Evolutionary conservation across 2,329 filamentous ascomycete species (phyloP), one percentile per base, ranked within the genome.

Genomic region (Talaromyces albobiverticillius): DNA sequence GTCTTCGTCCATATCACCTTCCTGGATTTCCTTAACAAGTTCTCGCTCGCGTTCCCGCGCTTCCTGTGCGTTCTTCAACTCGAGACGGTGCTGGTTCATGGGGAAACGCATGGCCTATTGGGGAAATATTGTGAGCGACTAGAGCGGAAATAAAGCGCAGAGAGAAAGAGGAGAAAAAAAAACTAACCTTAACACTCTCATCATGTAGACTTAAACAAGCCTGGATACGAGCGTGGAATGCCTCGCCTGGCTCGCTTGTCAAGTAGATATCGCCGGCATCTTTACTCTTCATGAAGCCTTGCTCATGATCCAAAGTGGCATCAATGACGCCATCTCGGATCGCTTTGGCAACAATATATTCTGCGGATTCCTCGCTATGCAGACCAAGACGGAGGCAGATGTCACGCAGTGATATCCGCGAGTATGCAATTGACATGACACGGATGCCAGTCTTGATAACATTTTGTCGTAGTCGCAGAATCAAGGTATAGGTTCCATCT

Each of bases 391-490:
- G 89, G 56, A 97, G 91, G 77, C 94, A 99, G 63, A 99, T 99
- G 69, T 99, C 94, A 55, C 94, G 88, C 53, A 99, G 82, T 1
- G 93, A 96, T 67, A 99, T 99, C 59, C 93, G 89, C 57, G 93
- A 96, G 79, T 99, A 99, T 18, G 92, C 96, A 60, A 99, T 80
- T 38, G 93, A 97, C 84, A 99, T 95, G 91, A 97, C 96, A 63
- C 94, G 90, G 60, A 99, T 96, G 61, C 94, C 94, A 3, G 94
- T 99, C 81, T 96, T 96, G 84, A 99, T 97, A 68, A 99, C 94
- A 69, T 99, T 99, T 75, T 99, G 94, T 64, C 94, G 87, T 58
- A 99, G 82, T 59, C 94, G 92, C 59, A 97, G 82, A 64, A 97
- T 95, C 55, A 99, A 81, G 10, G 92, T 95, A 78, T 97, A 97